Evolutionary conservation across 192 early-diverging fungal genomes (phyloP).

Genomic region (Chytriomyces sp.): DNA sequence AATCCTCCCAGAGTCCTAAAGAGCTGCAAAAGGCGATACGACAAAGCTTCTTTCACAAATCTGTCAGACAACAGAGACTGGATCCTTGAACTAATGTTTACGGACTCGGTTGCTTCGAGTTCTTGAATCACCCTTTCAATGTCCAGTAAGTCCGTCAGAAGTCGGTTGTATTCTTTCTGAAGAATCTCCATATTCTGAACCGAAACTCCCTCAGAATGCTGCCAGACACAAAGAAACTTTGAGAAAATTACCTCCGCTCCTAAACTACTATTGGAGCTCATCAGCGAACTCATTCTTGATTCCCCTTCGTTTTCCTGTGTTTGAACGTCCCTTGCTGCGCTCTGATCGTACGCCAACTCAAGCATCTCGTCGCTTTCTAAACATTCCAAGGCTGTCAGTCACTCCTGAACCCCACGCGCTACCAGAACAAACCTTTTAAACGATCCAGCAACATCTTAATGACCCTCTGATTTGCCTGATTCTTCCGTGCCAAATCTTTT

Average conservation of each 20-base stretch:
- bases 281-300: conserved; percentile 2
- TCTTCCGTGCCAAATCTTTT: conserved; percentile 60
- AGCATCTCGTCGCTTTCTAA: conserved; percentile 63
- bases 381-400: background rate
- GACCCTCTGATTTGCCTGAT: conserved; percentile 61
- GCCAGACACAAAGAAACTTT: background rate
- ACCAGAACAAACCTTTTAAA: conserved; percentile 48
- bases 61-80: conserved; percentile 7
- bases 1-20: conserved; percentile 24
- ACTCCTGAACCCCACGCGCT: background rate
- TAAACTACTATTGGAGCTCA: conserved; percentile 15
- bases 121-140: conserved; percentile 6
- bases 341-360: conserved; percentile 54
- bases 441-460: conserved; percentile 64
- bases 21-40: conserved; percentile 13
- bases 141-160: conserved; percentile 31
- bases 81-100: conserved; percentile 7
- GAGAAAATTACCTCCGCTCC: background rate
- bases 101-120: background rate
- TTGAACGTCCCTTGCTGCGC: conserved; percentile 15
- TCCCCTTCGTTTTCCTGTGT: conserved; percentile 3
- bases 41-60: too few species aligned
- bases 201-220: background rate
- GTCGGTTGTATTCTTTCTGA: conserved; percentile 12
- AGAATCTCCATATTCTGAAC: conserved; percentile 6